These are phyloP conservation scores for Arxiozyma telluris DNA, from an alignment of 1,139 yeast species.

Conservation along the genomic window DNA sequence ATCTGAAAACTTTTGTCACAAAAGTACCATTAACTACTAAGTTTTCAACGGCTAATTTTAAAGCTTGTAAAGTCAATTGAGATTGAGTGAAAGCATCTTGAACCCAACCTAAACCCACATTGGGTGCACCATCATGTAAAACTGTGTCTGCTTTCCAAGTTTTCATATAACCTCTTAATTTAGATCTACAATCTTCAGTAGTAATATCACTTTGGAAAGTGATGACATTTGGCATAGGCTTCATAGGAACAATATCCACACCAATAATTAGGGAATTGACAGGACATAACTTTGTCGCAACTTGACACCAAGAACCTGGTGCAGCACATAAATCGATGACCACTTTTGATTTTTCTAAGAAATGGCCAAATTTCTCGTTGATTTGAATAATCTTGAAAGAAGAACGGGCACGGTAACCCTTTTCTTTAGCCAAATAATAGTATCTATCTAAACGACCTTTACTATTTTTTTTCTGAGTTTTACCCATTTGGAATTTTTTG, in stretches of 20 bases:
- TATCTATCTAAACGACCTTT: constrained; percentile 99
- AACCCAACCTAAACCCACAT: constrained; percentile 98
- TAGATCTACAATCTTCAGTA: constrained; percentile 94
- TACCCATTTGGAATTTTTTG: constrained; percentile 52
- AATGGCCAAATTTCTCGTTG: constrained; percentile 93
- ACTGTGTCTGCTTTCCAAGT: constrained; percentile 99
- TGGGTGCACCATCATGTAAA: constrained; percentile 99
- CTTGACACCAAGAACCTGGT: constrained; percentile 99
- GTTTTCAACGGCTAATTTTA: constrained; percentile 92
- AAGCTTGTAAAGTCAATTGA: constrained; percentile 85
- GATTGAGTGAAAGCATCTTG: constrained; percentile 99
- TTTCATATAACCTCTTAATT: constrained; percentile 88
- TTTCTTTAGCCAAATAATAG: constrained; percentile 92
- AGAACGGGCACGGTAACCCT: constrained; percentile 98
- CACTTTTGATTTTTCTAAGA: constrained; percentile 90
- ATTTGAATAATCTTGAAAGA: constrained; percentile 92
- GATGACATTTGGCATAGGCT: constrained; percentile 85
- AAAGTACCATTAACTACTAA: constrained; percentile 90
- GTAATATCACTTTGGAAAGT: constrained; percentile 96
- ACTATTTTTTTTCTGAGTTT: constrained; percentile 88
- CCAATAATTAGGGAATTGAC: constrained; percentile 89
- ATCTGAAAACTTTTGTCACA: constrained; percentile 92
- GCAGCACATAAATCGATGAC: constrained; percentile 98
- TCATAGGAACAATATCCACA: constrained; percentile 95
- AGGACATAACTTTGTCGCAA: constrained; percentile 89